Conservation (phyloP, 345 rosid genomes). For the Eucalyptus rudis region DNA sequence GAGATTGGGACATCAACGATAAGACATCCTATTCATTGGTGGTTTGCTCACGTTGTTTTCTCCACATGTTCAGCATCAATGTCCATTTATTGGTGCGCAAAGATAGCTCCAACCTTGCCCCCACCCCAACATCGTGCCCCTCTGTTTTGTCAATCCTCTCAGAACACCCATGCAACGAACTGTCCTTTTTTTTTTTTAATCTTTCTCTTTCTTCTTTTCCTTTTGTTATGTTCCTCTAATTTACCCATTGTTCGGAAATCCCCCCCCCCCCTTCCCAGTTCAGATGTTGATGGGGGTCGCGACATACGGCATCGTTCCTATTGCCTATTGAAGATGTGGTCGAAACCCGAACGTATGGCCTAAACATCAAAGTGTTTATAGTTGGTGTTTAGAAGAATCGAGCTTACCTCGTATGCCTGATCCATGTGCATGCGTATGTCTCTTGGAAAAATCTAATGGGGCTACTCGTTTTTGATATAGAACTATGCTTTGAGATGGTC, state of each 20-base stretch:
- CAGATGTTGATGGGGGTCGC: neutral
- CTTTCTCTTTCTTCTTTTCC: neutral
- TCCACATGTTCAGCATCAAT: neutral
- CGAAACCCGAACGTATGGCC: neutral
- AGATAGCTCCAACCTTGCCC: neutral
- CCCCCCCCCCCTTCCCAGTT: neutral
- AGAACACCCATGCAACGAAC: neutral
- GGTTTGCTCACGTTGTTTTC: neutral
- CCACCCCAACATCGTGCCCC: neutral
- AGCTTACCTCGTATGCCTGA: neutral
- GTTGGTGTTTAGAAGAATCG: neutral
- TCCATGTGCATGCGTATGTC: neutral
- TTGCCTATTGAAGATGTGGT: neutral
- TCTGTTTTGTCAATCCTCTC: neutral
- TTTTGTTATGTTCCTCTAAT: neutral
- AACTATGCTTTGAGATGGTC: neutral
- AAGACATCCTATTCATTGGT: neutral
- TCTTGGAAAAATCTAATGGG: neutral
- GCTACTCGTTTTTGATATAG: neutral
- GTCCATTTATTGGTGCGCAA: neutral
- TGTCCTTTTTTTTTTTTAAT: neutral
- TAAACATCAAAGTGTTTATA: neutral
- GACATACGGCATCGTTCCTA: neutral
- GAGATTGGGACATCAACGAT: neutral
- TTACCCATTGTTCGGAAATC: neutral